Evolutionary conservation across 768 basidiomycete genomes (phyloP).

Genomic region (Naematelia aurantialba): DNA sequence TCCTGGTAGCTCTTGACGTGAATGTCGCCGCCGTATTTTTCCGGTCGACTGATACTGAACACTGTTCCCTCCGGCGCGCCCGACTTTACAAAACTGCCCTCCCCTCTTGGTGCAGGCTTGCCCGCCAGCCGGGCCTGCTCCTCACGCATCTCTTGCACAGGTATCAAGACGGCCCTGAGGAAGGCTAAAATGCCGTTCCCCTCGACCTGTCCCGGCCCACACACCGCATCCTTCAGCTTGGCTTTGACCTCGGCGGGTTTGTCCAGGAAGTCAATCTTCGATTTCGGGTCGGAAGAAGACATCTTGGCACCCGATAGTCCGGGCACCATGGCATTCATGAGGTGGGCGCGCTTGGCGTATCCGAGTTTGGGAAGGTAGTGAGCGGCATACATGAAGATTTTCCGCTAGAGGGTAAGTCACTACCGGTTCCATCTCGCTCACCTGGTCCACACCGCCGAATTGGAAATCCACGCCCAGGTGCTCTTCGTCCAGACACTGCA

Average conservation of each 20-base stretch:
- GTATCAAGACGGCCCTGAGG: conserved; percentile 79
- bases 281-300: conserved; percentile 96
- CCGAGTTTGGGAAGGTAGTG: conserved; percentile 89
- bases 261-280: conserved; percentile 97
- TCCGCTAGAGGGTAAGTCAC: conserved; percentile 61
- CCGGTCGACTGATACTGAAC: conserved; percentile 72
- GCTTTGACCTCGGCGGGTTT: conserved; percentile 72
- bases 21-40: conserved; percentile 66
- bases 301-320: conserved; percentile 93
- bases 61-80: conserved; percentile 77
- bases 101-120: conserved; percentile 54
- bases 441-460: conserved; percentile 97
- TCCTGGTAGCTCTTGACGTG: conserved; percentile 69
- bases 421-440: conserved; percentile 49
- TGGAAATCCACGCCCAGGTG: conserved; percentile 95
- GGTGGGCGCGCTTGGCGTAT: conserved; percentile 87
- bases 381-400: conserved; percentile 98
- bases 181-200: conserved; percentile 89
- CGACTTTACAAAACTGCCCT: conserved; percentile 62
- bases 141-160: conserved; percentile 70
- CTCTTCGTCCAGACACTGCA: conserved; percentile 96
- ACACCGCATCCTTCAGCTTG: conserved; percentile 89
- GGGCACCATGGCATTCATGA: conserved; percentile 98
- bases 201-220: conserved; percentile 81
- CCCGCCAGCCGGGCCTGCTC: conserved; percentile 56